Conservation (phyloP, 139 green algal species). For the Closterium sp. region DNA sequence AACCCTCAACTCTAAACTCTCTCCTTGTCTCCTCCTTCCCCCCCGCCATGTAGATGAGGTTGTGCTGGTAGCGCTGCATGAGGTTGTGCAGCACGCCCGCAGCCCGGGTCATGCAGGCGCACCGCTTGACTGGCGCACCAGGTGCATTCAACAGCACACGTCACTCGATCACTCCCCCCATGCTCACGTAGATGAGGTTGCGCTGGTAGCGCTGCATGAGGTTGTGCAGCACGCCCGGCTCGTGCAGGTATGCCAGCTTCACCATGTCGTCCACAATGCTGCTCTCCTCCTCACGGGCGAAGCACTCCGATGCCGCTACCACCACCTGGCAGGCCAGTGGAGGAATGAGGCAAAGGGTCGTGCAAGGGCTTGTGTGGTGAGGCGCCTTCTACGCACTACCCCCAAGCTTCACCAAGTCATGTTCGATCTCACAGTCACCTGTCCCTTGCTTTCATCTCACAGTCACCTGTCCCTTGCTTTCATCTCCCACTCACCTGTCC, state of each 20-base stretch:
- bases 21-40: too few species aligned
- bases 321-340: background rate
- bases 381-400: too few species aligned
- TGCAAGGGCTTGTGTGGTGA: too few species aligned
- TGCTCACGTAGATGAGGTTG: constrained; percentile 71
- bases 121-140: too few species aligned
- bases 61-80: constrained; percentile 64
- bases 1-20: too few species aligned
- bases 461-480: too few species aligned
- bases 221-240: constrained; percentile 89
- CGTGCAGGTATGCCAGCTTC: constrained; percentile 92
- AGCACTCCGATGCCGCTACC: background rate
- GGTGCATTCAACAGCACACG: too few species aligned
- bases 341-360: too few species aligned
- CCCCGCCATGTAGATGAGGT: constrained; percentile 70
- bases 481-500: background rate
- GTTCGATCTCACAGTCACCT: too few species aligned
- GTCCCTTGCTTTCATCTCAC: too few species aligned
- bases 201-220: constrained; percentile 67
- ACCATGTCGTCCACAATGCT: constrained; percentile 82
- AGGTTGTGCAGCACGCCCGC: constrained; percentile 86
- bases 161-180: too few species aligned
- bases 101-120: constrained; percentile 97
- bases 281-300: background rate
- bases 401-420: too few species aligned